Base-by-base conservation (phyloP, 495 filamentous ascomycete species). In the Penicillium argentinense region DNA sequence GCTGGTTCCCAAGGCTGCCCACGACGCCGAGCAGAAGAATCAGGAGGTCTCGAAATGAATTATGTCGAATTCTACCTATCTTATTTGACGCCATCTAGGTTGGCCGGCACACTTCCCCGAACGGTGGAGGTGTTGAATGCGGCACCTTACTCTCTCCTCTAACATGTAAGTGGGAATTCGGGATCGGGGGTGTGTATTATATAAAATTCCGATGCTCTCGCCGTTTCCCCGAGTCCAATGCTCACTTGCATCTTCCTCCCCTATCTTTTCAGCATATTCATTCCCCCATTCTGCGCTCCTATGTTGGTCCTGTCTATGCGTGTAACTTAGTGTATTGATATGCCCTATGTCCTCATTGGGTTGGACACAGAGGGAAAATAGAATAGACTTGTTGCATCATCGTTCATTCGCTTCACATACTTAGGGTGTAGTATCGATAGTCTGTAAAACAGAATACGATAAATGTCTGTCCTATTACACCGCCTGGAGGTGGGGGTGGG, bases 1-100 rank as follows among this genome's bases (percentile, higher is more conserved):
- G 18, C 47, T 79, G 38, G 54, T 81, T 16, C 73, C 79, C 42
- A 81, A 79, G 64, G 74, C 73, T 32, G 60, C 61, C 33, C 70
- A 75, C 58, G 74, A 81, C 56, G 66, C 67, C n/a, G 64, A 68
- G 44, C 47, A 48, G 34, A 59, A 64, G 54, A 65, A 54, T 44
- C 16, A 57, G 46, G 49, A 46, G 45, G 30, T 47, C 39, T 9
- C 18, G 33, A 36, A 36, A 5, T 26, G 11, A 64, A 67, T 33
- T 33, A 16, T 33, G 5, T 33, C 30, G 25, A n/a, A n/a, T n/a
- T n/a, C n/a, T n/a, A n/a, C n/a, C n/a, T n/a, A n/a, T n/a, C n/a
- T n/a, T n/a, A n/a, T n/a, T n/a, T n/a, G n/a, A n/a, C n/a, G n/a
- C n/a, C n/a, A n/a, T n/a, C n/a, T n/a, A n/a, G n/a, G n/a, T n/a